These are phyloP conservation scores for Pestalotiopsis sp. DNA, from an alignment of 2,329 filamentous ascomycete species.

Conservation along the genomic window DNA sequence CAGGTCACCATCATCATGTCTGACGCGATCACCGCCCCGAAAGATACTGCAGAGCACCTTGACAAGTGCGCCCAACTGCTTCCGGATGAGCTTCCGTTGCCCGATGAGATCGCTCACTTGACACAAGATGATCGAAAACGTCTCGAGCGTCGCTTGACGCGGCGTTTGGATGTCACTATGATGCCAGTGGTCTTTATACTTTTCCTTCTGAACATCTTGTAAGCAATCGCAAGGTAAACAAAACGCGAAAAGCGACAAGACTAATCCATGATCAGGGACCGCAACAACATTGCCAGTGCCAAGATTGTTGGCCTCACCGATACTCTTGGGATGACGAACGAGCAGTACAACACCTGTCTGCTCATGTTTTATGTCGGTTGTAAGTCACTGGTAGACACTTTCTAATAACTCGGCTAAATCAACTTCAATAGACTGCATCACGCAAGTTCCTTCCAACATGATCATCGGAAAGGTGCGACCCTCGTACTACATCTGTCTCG, in stretches of 20 bases:
- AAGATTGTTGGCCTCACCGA: slow-evolving; percentile 16
- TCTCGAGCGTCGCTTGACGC: slow-evolving; percentile 7
- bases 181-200: slow-evolving; percentile 18
- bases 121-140: slow-evolving; percentile 2
- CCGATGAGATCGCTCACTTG: slow-evolving; percentile 4
- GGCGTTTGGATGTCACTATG: slow-evolving; percentile 14
- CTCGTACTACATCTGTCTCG: slow-evolving; percentile 22
- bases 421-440: slow-evolving; percentile 4
- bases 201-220: slow-evolving; percentile 19
- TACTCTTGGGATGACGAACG: slow-evolving; percentile 13
- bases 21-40: not conserved
- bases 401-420: slow-evolving; percentile 11
- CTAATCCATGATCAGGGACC: slow-evolving; percentile 8
- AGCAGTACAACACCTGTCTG: slow-evolving; percentile 18
- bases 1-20: slow-evolving; percentile 2
- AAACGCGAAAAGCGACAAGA: not conserved
- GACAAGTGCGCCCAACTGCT: slow-evolving; percentile 5
- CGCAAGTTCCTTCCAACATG: slow-evolving; percentile 20
- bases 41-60: not conserved
- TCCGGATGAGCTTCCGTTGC: slow-evolving; percentile 10
- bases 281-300: slow-evolving; percentile 18
- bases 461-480: slow-evolving; percentile 22
- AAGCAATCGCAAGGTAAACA: not conserved
- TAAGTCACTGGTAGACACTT: slow-evolving; percentile 1
- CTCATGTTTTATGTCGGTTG: slow-evolving; percentile 19